Conservation (phyloP, 768 basidiomycete species). For the Chalciporus sphaerocephalus region DNA sequence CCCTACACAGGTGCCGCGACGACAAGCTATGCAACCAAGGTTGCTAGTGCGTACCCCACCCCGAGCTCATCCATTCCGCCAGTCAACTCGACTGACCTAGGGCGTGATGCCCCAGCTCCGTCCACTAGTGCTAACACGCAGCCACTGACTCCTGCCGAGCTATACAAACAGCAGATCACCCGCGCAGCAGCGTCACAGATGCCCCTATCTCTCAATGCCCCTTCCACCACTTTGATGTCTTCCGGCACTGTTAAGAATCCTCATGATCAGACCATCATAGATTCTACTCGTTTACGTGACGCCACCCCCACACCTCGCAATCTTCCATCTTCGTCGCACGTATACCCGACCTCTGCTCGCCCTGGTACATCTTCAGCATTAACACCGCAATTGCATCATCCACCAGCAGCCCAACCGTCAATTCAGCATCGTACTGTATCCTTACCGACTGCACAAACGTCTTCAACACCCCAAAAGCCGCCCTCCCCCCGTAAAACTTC, state of each 20-base stretch:
- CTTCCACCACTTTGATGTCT: constrained; percentile 9
- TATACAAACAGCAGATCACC: constrained; percentile 17
- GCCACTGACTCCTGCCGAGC: constrained; percentile 11
- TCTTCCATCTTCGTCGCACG: constrained; percentile 16
- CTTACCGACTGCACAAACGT: constrained; percentile 26
- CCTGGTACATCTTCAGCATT: constrained; percentile 15
- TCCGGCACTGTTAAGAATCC: constrained; percentile 15
- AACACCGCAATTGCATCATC: constrained; percentile 20
- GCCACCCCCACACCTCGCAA: constrained; percentile 16
- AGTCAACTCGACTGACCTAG: constrained; percentile 4
- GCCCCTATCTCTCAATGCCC: constrained; percentile 14
- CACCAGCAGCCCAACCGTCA: constrained; percentile 19
- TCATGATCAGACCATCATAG: constrained; percentile 19
- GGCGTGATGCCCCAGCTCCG: constrained; percentile 4
- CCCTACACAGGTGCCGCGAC: constrained; percentile 2
- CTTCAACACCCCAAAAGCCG: constrained; percentile 18
- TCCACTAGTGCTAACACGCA: constrained; percentile 9
- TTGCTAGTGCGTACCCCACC: neutral
- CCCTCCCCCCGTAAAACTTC: constrained; percentile 28
- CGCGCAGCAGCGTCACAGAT: constrained; percentile 14
- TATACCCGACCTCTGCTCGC: constrained; percentile 23
- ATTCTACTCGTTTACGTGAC: constrained; percentile 25
- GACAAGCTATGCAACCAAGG: constrained; percentile 9
- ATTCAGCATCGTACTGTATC: constrained; percentile 37
- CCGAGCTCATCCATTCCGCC: constrained; percentile 1